A percentile compares a stretch with the other conserved stretches of the same genome.
Evolutionary conservation across 352 stramenopile genomes (phyloP).

Genomic region (Albugo candida): DNA sequence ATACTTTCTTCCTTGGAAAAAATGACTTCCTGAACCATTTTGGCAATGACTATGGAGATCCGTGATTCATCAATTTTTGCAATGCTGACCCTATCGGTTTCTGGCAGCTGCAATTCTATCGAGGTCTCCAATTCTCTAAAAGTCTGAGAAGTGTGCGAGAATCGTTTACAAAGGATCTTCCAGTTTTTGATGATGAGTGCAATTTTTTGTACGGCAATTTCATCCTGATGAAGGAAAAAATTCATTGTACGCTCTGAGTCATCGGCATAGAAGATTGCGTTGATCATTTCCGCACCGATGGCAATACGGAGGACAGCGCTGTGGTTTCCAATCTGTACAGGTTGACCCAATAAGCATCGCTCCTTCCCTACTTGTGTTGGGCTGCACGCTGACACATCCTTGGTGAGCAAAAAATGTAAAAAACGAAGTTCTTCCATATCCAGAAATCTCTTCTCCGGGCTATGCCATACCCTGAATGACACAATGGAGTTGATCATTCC

Average conservation of each 20-base stretch:
- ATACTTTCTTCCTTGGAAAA: constrained; percentile 2
- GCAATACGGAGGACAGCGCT: constrained; percentile 64
- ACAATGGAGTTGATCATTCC: constrained; percentile 54
- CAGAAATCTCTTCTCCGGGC: constrained; percentile 16
- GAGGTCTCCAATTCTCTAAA: constrained; percentile 19
- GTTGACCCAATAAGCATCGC: constrained; percentile 57
- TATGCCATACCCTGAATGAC: constrained; percentile 54
- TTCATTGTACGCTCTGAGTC: constrained; percentile 14
- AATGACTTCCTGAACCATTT: constrained; percentile 28
- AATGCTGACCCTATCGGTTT: constrained; percentile 47
- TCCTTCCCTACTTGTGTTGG: constrained; percentile 27
- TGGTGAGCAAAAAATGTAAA: constrained; percentile 45
- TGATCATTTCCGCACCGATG: constrained; percentile 76
- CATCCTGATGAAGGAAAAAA: constrained; percentile 27
- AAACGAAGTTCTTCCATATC: constrained; percentile 28
- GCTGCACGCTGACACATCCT: constrained; percentile 37
- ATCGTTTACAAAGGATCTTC: constrained; percentile 34
- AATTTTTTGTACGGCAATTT: constrained; percentile 44
- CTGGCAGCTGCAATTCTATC: constrained; percentile 18
- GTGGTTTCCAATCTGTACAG: constrained; percentile 54
- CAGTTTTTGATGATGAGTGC: constrained; percentile 44
- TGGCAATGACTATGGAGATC: constrained; percentile 34
- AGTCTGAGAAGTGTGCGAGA: constrained; percentile 12
- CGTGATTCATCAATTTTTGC: constrained; percentile 48
- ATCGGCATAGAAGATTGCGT: constrained; percentile 27